A percentile compares a stretch with the other conserved stretches of the same genome.
These are phyloP conservation scores for Prosopis cineraria DNA, from an alignment of 306 rosid species.

Conservation along the genomic window DNA sequence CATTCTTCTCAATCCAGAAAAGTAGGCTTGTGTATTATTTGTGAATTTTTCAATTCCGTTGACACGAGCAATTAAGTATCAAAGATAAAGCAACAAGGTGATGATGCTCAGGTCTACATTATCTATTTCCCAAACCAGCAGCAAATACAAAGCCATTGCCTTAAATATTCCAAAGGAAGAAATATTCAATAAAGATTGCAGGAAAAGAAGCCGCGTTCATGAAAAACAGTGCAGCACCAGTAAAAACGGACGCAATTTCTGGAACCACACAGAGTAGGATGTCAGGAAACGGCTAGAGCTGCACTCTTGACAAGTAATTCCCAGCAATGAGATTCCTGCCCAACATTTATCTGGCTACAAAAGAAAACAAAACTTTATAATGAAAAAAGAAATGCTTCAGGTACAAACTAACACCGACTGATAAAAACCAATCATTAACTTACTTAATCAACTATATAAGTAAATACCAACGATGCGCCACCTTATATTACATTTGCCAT, in stretches of 20 bases:
- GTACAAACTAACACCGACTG: background rate
- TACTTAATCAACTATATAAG: background rate
- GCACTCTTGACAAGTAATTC: constrained; percentile 77
- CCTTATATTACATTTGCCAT: background rate
- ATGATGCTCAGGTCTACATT: constrained; percentile 14
- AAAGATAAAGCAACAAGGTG: background rate
- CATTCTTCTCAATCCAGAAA: too few relatives aligned
- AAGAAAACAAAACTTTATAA: background rate
- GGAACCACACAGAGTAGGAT: constrained; percentile 69
- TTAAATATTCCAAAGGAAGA: background rate
- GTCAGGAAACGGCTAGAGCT: constrained; percentile 65
- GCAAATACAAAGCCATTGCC: background rate
- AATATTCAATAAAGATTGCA: background rate
- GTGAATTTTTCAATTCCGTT: too few relatives aligned
- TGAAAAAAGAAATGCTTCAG: background rate
- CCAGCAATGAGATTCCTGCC: constrained; percentile 79
- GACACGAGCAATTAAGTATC: background rate
- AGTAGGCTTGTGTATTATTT: too few relatives aligned
- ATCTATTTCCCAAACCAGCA: constrained; percentile 4
- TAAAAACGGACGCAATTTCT: constrained; percentile 50
- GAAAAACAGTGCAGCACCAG: constrained; percentile 52
- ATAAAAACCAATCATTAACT: background rate
- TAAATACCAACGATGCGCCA: background rate
- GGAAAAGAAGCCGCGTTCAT: background rate
- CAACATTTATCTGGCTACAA: constrained; percentile 88